These are phyloP conservation scores for Trametes hirsuta DNA, from an alignment of 1,284 basidiomycete species.

Conservation along the genomic window DNA sequence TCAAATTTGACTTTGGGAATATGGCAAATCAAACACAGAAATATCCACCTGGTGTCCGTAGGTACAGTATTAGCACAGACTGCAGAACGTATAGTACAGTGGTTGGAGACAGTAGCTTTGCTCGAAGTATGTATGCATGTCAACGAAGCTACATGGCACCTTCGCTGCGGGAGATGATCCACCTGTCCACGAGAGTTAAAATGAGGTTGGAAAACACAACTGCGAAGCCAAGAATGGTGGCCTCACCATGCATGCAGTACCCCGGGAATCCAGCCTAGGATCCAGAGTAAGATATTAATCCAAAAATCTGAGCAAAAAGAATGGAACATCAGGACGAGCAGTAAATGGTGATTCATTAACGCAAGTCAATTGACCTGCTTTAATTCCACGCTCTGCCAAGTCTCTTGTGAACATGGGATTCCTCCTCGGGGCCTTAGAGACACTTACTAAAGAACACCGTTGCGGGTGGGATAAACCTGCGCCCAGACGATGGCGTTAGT, in stretches of 20 bases:
- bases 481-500: constrained; percentile 1
- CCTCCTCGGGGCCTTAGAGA: background rate
- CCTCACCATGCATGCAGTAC: constrained; percentile 57
- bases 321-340: no score
- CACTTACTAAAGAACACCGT: constrained; percentile 56
- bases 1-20: no score
- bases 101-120: background rate
- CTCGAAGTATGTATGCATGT: background rate
- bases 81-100: background rate
- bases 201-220: background rate
- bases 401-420: background rate
- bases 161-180: constrained; percentile 13
- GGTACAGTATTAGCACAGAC: background rate
- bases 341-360: no score
- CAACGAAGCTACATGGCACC: background rate
- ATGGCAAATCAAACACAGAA: no score
- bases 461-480: constrained; percentile 54
- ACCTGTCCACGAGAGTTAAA: background rate
- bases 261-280: constrained; percentile 63
- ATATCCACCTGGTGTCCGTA: background rate
- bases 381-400: constrained; percentile 43
- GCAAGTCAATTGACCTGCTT: constrained; percentile 35
- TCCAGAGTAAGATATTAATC: constrained; percentile 56
- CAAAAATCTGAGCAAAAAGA: constrained; percentile 45
- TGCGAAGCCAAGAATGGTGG: no score